Evolutionary conservation across 2,329 filamentous ascomycete species (phyloP).

Genomic region (Colletotrichum sp.): DNA sequence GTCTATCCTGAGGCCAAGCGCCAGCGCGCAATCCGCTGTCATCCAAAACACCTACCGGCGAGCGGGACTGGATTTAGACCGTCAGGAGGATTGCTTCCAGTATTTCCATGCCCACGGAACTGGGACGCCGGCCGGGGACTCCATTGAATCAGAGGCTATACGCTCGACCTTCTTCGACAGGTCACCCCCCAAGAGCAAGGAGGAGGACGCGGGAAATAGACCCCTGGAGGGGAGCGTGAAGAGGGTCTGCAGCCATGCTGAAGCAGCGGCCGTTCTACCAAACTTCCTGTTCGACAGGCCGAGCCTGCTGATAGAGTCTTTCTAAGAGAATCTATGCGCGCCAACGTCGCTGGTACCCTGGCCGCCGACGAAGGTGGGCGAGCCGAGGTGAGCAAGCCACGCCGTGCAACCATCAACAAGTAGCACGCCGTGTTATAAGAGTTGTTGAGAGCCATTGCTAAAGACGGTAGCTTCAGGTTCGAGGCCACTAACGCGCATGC

Average conservation of each 20-base stretch:
- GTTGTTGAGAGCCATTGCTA: neutral
- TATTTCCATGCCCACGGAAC: constrained; percentile 40
- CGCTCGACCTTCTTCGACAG: neutral
- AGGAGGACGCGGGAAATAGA: constrained; percentile 12
- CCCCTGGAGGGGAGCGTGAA: constrained; percentile 28
- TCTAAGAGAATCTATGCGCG: constrained; percentile 22
- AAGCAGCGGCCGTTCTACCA: constrained; percentile 31
- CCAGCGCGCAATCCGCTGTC: constrained; percentile 27
- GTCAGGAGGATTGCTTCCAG: constrained; percentile 6
- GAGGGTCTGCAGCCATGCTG: constrained; percentile 30
- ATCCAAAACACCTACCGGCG: constrained; percentile 30
- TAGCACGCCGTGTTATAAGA: neutral
- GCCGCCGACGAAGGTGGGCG: constrained; percentile 9
- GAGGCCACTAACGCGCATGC: neutral
- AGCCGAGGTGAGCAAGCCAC: neutral
- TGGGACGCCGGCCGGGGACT: constrained; percentile 41
- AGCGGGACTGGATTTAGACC: neutral
- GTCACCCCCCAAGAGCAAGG: neutral
- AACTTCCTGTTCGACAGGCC: constrained; percentile 34
- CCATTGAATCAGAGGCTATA: constrained; percentile 37
- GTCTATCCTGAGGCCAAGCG: constrained; percentile 39
- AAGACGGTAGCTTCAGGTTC: neutral
- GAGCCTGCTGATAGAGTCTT: constrained; percentile 31
- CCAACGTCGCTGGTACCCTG: constrained; percentile 11
- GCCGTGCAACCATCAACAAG: neutral